phyloP scores from a whole-genome alignment of 2,329 filamentous ascomycete species.

The Talaromyces sp. region DNA sequence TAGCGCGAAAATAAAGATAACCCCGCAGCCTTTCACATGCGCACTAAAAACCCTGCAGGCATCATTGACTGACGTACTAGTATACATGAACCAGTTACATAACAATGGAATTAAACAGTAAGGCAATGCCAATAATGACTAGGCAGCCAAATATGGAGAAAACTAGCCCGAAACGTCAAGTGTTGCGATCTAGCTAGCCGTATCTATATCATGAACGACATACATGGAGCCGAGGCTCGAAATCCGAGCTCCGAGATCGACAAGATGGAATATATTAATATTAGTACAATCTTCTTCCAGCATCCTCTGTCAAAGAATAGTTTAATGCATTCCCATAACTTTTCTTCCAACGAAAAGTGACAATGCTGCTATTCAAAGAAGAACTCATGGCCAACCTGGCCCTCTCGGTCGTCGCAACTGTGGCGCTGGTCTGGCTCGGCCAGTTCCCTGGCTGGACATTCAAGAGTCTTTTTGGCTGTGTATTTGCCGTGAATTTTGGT shows the following conservation, averaged over 20 bases:
- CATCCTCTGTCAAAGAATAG: too few species aligned
- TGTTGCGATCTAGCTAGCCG: not conserved
- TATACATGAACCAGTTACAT: too few species aligned
- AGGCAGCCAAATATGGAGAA: not conserved
- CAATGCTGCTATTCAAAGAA: slow-evolving; percentile 9
- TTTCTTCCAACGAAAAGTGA: not conserved
- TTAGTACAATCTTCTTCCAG: too few species aligned
- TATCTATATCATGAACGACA: too few species aligned
- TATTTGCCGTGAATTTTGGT: slow-evolving; percentile 22
- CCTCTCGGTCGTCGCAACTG: slow-evolving; percentile 22
- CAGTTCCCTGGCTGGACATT: slow-evolving; percentile 23
- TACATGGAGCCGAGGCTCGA: slow-evolving; percentile 3
- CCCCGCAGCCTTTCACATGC: too few species aligned
- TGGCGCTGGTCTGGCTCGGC: slow-evolving; percentile 20
- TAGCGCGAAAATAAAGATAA: too few species aligned
- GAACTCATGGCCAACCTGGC: slow-evolving; percentile 14
- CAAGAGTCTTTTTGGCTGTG: slow-evolving; percentile 17
- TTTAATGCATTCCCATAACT: too few species aligned
- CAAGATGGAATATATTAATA: not conserved
- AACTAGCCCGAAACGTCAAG: not conserved
- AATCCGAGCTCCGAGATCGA: not conserved
- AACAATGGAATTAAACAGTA: too few species aligned
- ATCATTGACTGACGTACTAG: too few species aligned
- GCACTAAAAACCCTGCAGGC: too few species aligned
- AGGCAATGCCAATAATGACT: too few species aligned